Evolutionary conservation across 768 basidiomycete species (phyloP), one percentile per base, ranked within the genome.

Genomic region (Suillus variegatus): DNA sequence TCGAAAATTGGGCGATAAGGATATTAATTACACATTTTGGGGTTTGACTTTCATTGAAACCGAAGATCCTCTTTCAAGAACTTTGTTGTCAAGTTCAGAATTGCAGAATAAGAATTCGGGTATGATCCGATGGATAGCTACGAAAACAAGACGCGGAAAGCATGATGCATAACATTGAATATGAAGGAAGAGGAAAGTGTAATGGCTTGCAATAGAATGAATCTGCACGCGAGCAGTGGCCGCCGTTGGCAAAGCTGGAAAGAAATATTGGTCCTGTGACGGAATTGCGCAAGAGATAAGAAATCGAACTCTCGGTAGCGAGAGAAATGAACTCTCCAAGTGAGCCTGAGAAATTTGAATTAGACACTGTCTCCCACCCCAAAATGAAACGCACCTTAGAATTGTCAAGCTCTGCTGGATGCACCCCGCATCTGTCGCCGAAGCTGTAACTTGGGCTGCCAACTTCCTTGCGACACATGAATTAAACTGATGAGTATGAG

Each of bases 391-490:
- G 20, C 12, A 7, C 41, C 18, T 28, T 25, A 58, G 6, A 4
- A 22, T 57, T 13, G 22, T 28, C 8, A 40, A 13, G 25, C 25
- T 43, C 25, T 60, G 12, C 22, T 58, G 20, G 58, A 41, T 18
- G 9, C 22, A 18, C 18, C 58, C 32, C 12, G 46, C 7, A 22
- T 38, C 44, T 35, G 40, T 43, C 22, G 51, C 32, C 63, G 58
- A 41, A 91, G 80, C 73, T 87, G 82, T 52, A 91, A 76, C 60
- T 90, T 88, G 25, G 89, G 89, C 69, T 91, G 90, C 90, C 90
- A 92, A 69, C 86, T 87, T 38, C 90, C 90, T 78, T 89, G 84
- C 22, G 89, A 90, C 64, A 91, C 90, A 70, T 92, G 91, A 78
- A 91, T 88, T 62, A 91, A 84, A 70, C 88, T 88, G 74, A 91